phyloP scores from a whole-genome alignment of 2,329 filamentous ascomycete species.

The Fusarium musae region DNA sequence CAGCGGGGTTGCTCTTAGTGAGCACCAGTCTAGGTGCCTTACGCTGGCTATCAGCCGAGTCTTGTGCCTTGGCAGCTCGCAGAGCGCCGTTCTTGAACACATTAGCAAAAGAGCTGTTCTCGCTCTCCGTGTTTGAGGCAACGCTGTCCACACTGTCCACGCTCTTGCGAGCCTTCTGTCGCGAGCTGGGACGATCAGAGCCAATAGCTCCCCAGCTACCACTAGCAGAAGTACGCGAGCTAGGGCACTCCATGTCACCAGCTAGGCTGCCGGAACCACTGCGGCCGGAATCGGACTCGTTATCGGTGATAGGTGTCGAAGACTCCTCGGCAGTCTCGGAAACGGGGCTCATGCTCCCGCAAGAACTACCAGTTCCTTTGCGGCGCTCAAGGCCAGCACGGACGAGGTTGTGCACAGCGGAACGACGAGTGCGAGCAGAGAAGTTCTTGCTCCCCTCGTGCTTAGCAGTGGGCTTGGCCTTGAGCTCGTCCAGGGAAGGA shows the following conservation, averaged over 20 bases:
- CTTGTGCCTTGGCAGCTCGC: constrained; percentile 63
- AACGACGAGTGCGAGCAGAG: constrained; percentile 88
- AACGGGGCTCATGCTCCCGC: constrained; percentile 86
- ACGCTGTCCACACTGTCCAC: constrained; percentile 74
- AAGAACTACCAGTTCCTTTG: constrained; percentile 75
- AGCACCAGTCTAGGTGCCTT: constrained; percentile 89
- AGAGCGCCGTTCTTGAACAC: constrained; percentile 70
- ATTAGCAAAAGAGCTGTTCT: constrained; percentile 71
- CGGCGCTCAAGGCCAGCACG: constrained; percentile 89
- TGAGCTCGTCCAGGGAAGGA: constrained; percentile 89
- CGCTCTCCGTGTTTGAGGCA: constrained; percentile 55
- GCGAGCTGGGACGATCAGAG: constrained; percentile 81
- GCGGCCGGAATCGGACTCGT: constrained; percentile 76
- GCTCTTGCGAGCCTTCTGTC: constrained; percentile 72
- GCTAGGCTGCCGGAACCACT: constrained; percentile 84
- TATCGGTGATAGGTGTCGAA: constrained; percentile 76
- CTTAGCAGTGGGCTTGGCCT: constrained; percentile 88
- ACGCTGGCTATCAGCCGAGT: constrained; percentile 72
- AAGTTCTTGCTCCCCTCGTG: constrained; percentile 99
- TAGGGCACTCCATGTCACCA: constrained; percentile 76
- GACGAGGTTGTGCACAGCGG: constrained; percentile 90
- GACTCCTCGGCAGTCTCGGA: constrained; percentile 79
- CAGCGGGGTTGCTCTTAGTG: constrained; percentile 63
- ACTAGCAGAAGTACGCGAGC: constrained; percentile 80
- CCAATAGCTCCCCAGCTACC: constrained; percentile 83